phyloP scores from a whole-genome alignment of 2,329 filamentous ascomycete species.

The Diaporthe aspalathi region DNA sequence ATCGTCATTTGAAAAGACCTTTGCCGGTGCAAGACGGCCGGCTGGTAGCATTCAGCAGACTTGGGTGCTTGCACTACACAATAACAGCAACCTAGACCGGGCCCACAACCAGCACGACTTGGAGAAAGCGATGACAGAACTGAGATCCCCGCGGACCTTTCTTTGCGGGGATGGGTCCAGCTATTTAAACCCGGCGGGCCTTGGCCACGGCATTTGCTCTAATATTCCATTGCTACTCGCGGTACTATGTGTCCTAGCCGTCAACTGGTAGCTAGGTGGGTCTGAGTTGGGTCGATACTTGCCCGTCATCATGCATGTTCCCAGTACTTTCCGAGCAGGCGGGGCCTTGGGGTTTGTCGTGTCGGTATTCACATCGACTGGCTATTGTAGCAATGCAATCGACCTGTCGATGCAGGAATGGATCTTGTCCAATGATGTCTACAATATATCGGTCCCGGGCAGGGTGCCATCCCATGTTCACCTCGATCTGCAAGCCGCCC shows the following conservation, averaged over 20 bases:
- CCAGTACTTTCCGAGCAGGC: background rate
- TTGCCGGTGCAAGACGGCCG: background rate
- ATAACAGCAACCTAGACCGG: background rate
- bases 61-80: background rate
- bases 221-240: background rate
- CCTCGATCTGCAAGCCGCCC: slow-evolving; percentile 65
- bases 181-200: background rate
- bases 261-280: background rate
- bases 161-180: background rate
- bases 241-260: background rate
- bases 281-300: background rate
- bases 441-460: slow-evolving; percentile 65
- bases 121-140: background rate
- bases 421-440: slow-evolving; percentile 56
- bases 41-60: background rate
- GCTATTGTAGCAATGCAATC: slow-evolving; percentile 47
- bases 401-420: slow-evolving; percentile 56
- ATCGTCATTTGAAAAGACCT: background rate
- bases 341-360: background rate
- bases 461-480: slow-evolving; percentile 69
- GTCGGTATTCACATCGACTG: background rate
- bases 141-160: background rate
- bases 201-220: background rate
- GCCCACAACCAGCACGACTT: background rate
- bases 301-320: background rate